A percentile compares a stretch with the other conserved stretches of the same genome.
These are phyloP conservation scores for Gnaphalium uliginosum DNA, from an alignment of 129 eudicot genomes.

Conservation along the genomic window DNA sequence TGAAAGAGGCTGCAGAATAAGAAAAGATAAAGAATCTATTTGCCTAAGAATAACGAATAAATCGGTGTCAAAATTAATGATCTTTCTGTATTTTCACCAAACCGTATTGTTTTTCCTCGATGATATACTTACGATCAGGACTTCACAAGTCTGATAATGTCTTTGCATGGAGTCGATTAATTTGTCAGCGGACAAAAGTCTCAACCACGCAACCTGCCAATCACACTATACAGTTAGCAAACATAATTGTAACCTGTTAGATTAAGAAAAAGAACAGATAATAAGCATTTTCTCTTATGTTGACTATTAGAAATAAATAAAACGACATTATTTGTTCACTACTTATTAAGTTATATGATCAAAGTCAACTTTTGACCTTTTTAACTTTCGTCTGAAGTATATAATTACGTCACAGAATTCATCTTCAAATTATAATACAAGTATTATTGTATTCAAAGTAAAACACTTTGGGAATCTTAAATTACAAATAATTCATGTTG, in stretches of 20 bases:
- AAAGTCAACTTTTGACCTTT: constrained; percentile 12
- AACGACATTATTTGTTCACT: constrained; percentile 17
- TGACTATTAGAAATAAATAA: constrained; percentile 9
- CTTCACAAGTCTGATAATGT: not conserved
- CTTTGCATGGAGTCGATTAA: too few relatives aligned
- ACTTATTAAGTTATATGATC: not conserved
- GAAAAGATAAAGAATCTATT: not conserved
- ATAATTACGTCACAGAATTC: constrained; percentile 2
- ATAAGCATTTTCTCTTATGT: not conserved
- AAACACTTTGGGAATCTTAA: not conserved
- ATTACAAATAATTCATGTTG: not conserved
- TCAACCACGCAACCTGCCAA: not conserved
- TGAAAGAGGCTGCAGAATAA: not conserved
- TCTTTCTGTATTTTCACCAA: too few relatives aligned
- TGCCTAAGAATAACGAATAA: not conserved
- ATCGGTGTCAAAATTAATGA: too few relatives aligned
- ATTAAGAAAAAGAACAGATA: too few relatives aligned
- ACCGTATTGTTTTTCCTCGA: not conserved
- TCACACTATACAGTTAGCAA: too few relatives aligned
- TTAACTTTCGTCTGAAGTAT: constrained; percentile 6
- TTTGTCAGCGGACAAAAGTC: not conserved
- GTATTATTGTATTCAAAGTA: constrained; percentile 1
- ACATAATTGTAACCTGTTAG: too few relatives aligned
- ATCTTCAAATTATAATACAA: not conserved
- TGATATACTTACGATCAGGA: not conserved